phyloP scores from a whole-genome alignment of 495 filamentous ascomycete genomes.

The Neohortaea acidophila region DNA sequence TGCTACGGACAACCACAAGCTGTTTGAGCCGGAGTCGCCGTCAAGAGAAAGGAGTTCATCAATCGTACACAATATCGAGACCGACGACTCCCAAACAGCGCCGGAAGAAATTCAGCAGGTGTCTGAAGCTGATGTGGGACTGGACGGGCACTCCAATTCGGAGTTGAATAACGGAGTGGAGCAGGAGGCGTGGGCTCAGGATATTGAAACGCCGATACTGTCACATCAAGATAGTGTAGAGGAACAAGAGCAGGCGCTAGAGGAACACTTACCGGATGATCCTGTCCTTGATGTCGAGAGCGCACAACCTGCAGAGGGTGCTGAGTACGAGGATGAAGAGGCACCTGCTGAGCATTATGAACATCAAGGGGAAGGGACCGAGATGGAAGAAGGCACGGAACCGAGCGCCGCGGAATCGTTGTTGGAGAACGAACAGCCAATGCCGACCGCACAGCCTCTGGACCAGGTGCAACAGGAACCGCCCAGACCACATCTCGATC shows the following conservation, averaged over 20 bases:
- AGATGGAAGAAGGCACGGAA: constrained; percentile 15
- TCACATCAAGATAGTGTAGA: constrained; percentile 1
- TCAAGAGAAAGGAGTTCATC: neutral
- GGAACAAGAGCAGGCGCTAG: constrained; percentile 7
- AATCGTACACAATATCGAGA: neutral
- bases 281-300: no score
- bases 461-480: neutral
- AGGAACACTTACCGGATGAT: constrained; percentile 5
- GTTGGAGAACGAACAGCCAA: constrained; percentile 14
- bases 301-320: neutral
- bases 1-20: neutral
- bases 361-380: constrained; percentile 16
- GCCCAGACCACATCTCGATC: constrained; percentile 7
- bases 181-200: neutral
- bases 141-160: no score
- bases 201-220: constrained; percentile 2
- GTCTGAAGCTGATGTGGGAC: constrained; percentile 2
- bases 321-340: neutral
- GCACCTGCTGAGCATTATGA: constrained; percentile 15
- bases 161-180: constrained; percentile 1
- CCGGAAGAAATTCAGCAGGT: neutral
- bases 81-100: neutral
- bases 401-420: constrained; percentile 13
- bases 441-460: constrained; percentile 2
- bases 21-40: constrained; percentile 1